phyloP scores from a whole-genome alignment of 2,329 filamentous ascomycete genomes.

The Anisogramma anomala region DNA sequence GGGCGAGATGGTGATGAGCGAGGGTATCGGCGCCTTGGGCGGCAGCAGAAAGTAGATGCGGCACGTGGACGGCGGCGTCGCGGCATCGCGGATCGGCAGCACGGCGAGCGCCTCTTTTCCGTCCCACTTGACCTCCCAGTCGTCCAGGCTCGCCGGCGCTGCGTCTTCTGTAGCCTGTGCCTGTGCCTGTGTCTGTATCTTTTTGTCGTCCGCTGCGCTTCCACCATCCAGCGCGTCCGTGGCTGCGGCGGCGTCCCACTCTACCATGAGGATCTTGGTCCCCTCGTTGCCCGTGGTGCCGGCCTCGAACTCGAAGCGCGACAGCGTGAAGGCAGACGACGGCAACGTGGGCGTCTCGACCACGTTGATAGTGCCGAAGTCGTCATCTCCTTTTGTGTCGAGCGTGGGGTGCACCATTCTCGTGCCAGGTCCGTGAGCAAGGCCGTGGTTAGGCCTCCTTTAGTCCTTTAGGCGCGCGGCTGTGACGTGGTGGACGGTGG shows the following conservation, averaged over 20 bases:
- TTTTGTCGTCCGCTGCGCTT: not conserved
- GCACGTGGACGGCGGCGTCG: slow-evolving; percentile 39
- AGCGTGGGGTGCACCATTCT: slow-evolving; percentile 9
- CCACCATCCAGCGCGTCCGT: slow-evolving; percentile 7
- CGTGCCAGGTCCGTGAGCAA: not conserved
- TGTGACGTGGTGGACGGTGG: slow-evolving; percentile 2
- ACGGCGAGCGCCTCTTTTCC: slow-evolving; percentile 54
- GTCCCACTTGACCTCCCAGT: slow-evolving; percentile 75
- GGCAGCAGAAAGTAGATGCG: slow-evolving; percentile 69
- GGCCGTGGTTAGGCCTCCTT: slow-evolving; percentile 1
- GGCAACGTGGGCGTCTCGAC: slow-evolving; percentile 33
- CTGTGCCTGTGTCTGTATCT: slow-evolving; percentile 2
- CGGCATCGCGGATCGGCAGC: slow-evolving; percentile 51
- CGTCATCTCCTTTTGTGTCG: slow-evolving; percentile 2
- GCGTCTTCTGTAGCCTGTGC: not conserved
- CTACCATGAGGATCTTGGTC: slow-evolving; percentile 86
- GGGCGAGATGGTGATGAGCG: slow-evolving; percentile 54
- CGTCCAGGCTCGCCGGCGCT: slow-evolving; percentile 9
- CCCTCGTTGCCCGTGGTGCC: slow-evolving; percentile 62
- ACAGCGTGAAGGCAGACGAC: slow-evolving; percentile 44
- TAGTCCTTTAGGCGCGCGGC: slow-evolving; percentile 10
- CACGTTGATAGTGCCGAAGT: slow-evolving; percentile 16
- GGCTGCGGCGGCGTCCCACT: slow-evolving; percentile 53
- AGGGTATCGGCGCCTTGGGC: slow-evolving; percentile 58
- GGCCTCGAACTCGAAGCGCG: slow-evolving; percentile 77